Percentiles rank a stretch among this genome's conserved stretches.
Conservation (phyloP, 176 grass and related monocot species). For the Eragrostis curvula region DNA sequence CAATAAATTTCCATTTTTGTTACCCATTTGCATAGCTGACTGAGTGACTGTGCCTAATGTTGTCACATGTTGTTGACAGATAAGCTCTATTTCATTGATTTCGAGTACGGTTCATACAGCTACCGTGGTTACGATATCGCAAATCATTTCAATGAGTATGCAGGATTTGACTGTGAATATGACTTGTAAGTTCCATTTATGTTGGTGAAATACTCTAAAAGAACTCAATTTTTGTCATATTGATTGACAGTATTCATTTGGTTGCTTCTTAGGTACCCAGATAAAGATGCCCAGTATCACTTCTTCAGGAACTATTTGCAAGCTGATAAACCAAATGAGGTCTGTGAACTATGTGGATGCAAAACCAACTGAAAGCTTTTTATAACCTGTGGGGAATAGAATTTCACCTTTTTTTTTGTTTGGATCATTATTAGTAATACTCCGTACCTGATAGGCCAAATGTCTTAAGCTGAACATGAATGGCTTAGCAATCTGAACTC, state of each 20-base stretch:
- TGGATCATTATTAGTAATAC: neutral
- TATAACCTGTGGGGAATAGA: neutral
- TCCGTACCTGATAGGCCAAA: neutral
- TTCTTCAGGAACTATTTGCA: slow-evolving; percentile 95
- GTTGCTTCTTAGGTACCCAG: slow-evolving; percentile 78
- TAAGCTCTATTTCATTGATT: slow-evolving; percentile 98
- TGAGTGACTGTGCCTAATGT: neutral
- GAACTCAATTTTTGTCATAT: slow-evolving; percentile 7
- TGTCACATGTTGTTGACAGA: slow-evolving; percentile 51
- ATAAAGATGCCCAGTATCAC: slow-evolving; percentile 87
- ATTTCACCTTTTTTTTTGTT: neutral
- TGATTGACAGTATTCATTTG: slow-evolving; percentile 28
- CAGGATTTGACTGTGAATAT: slow-evolving; percentile 92
- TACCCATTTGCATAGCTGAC: slow-evolving; percentile 20
- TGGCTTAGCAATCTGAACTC: slow-evolving; percentile 22
- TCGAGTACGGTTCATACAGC: slow-evolving; percentile 97
- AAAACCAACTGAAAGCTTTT: slow-evolving; percentile 8
- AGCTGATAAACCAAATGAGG: slow-evolving; percentile 69
- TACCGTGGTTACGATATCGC: slow-evolving; percentile 95
- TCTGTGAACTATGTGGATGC: slow-evolving; percentile 43
- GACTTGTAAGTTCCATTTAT: slow-evolving; percentile 63
- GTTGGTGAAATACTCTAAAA: slow-evolving; percentile 8
- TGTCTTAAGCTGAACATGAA: slow-evolving; percentile 4
- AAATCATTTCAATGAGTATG: slow-evolving; percentile 99
- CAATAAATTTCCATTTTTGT: neutral